Percentiles rank a stretch among this genome's conserved stretches.
Conservation (phyloP, 1,284 basidiomycete species). For the Melampsora larici-populina region DNA sequence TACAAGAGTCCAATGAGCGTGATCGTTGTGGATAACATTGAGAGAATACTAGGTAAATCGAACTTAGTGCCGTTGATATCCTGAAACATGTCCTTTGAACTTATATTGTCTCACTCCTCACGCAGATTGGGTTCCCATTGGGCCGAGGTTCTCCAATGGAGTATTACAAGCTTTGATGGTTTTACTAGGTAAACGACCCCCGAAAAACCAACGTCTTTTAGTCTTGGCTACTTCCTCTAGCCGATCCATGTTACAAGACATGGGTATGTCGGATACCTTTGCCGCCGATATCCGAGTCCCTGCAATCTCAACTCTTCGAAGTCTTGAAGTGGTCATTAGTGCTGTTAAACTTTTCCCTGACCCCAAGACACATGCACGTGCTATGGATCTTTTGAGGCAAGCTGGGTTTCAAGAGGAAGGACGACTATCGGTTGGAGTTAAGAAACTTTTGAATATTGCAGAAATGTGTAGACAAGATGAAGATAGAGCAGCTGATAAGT, state of each 20-base stretch:
- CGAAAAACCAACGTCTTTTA: conserved; percentile 88
- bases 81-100: conserved; percentile 9
- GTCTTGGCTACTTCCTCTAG: conserved; percentile 90
- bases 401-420: conserved; percentile 68
- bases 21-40: conserved; percentile 92
- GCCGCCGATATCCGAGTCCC: conserved; percentile 84
- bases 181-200: conserved; percentile 80
- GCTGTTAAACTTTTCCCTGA: conserved; percentile 75
- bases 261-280: conserved; percentile 83
- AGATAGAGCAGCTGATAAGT: conserved; percentile 54
- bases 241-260: conserved; percentile 78
- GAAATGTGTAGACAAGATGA: conserved; percentile 91
- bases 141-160: conserved; percentile 89
- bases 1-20: conserved; percentile 97
- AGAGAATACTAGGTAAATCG: conserved; percentile 73
- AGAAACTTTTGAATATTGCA: conserved; percentile 83
- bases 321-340: conserved; percentile 74
- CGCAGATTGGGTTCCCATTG: conserved; percentile 94
- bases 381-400: conserved; percentile 67
- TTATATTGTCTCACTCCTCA: neutral
- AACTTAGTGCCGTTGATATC: neutral
- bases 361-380: conserved; percentile 62
- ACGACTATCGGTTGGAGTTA: conserved; percentile 78
- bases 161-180: conserved; percentile 90
- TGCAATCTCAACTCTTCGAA: conserved; percentile 69